phyloP scores from a whole-genome alignment of 257 asterid species.

The Rauvolfia tetraphylla region DNA sequence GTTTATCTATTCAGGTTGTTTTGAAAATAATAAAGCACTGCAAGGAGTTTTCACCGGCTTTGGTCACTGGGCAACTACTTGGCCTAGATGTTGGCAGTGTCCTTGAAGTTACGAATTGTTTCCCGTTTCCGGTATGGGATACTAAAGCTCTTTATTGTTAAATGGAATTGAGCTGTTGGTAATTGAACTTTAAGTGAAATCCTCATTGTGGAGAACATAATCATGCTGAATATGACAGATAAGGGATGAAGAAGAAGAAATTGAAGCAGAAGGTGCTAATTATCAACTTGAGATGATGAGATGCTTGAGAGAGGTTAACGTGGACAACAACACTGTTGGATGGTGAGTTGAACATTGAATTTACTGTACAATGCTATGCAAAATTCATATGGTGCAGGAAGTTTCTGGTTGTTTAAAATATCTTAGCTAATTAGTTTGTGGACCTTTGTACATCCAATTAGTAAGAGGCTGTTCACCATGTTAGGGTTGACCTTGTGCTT shows the following conservation, averaged over 20 bases:
- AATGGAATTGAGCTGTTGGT: not conserved
- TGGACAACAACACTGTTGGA: slow-evolving; percentile 96
- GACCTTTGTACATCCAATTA: not conserved
- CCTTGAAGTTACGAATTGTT: slow-evolving; percentile 95
- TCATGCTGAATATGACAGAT: slow-evolving; percentile 35
- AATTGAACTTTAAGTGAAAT: not conserved
- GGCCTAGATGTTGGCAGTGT: slow-evolving; percentile 98
- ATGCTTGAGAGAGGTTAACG: slow-evolving; percentile 96
- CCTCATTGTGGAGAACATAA: not conserved
- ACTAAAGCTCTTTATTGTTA: not conserved
- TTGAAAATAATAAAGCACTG: slow-evolving; percentile 94
- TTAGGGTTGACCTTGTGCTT: not conserved
- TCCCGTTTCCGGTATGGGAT: slow-evolving; percentile 84
- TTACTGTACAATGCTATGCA: not conserved
- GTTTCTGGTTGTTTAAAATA: not conserved
- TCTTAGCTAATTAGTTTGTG: not conserved
- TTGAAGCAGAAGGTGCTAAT: slow-evolving; percentile 96
- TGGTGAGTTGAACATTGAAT: slow-evolving; percentile 44
- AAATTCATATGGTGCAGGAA: not conserved
- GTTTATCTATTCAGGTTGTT: slow-evolving; percentile 53
- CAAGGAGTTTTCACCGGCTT: slow-evolving; percentile 90
- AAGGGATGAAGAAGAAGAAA: slow-evolving; percentile 96
- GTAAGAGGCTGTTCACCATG: not conserved
- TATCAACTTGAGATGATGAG: slow-evolving; percentile 99
- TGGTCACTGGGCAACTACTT: slow-evolving; percentile 93